These are phyloP conservation scores for Ustilago curta DNA, from an alignment of 1,284 basidiomycete genomes.

Conservation along the genomic window DNA sequence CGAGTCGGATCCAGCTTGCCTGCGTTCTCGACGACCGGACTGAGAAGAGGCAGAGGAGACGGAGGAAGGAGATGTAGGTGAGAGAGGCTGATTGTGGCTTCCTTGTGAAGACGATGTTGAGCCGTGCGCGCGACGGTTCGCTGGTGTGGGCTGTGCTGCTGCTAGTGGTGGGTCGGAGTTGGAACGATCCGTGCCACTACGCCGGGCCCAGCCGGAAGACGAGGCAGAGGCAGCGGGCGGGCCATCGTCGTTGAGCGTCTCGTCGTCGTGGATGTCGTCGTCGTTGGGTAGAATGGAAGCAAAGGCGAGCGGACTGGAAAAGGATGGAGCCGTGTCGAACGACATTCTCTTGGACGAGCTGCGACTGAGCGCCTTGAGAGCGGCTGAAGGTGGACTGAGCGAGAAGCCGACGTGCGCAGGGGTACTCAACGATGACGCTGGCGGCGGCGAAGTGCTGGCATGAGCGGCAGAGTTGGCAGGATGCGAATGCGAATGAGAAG, in stretches of 20 bases:
- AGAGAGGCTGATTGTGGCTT: slow-evolving; percentile 24
- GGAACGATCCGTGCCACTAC: not conserved
- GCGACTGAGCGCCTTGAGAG: slow-evolving; percentile 36
- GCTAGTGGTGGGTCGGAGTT: slow-evolving; percentile 15
- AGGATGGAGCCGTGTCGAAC: slow-evolving; percentile 61
- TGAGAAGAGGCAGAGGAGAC: slow-evolving; percentile 31
- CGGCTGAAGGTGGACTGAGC: slow-evolving; percentile 38
- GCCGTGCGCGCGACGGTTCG: slow-evolving; percentile 17
- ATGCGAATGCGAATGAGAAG: slow-evolving; percentile 16
- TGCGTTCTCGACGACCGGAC: slow-evolving; percentile 21
- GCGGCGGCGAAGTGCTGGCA: slow-evolving; percentile 35
- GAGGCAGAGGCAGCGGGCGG: slow-evolving; percentile 4
- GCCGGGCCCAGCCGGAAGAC: slow-evolving; percentile 4
- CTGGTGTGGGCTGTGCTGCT: not conserved
- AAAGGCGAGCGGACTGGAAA: slow-evolving; percentile 66
- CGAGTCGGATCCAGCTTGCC: slow-evolving; percentile 29
- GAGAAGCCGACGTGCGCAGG: slow-evolving; percentile 30
- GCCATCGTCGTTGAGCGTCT: slow-evolving; percentile 21
- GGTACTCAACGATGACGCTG: slow-evolving; percentile 22
- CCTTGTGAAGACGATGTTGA: slow-evolving; percentile 34
- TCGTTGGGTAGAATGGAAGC: slow-evolving; percentile 62
- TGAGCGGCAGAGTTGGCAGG: slow-evolving; percentile 23
- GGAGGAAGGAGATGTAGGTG: slow-evolving; percentile 38
- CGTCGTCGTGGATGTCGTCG: slow-evolving; percentile 38
- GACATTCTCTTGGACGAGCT: slow-evolving; percentile 54